Conservation (phyloP, 1,139 yeast genomes). For the Arxiozyma slooffiae region DNA sequence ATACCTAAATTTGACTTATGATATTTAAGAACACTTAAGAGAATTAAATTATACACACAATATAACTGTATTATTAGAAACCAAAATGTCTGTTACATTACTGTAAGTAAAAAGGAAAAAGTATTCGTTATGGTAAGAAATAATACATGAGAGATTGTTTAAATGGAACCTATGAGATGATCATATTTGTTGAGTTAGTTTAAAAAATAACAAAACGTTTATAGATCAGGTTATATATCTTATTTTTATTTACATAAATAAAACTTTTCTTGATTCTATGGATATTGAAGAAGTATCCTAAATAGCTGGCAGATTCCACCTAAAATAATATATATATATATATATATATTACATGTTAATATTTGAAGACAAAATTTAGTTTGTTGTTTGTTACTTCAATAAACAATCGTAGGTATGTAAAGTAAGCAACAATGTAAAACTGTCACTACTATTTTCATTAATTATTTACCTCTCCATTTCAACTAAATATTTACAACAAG, state of each 20-base stretch:
- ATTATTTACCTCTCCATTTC: neutral
- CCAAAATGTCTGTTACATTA: constrained; percentile 14
- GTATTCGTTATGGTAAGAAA: constrained; percentile 19
- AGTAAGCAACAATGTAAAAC: too few species aligned
- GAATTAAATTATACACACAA: constrained; percentile 8
- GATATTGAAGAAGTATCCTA: too few species aligned
- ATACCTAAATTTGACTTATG: neutral
- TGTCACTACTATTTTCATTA: too few species aligned
- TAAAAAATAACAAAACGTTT: neutral
- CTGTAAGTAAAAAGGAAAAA: constrained; percentile 15
- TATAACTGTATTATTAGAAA: constrained; percentile 15
- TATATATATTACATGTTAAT: too few species aligned
- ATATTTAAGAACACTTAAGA: neutral
- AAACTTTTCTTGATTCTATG: too few species aligned
- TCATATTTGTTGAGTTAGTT: neutral
- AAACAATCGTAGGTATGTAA: neutral
- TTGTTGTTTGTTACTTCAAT: neutral
- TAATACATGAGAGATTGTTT: constrained; percentile 5
- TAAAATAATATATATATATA: too few species aligned
- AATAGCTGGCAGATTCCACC: neutral
- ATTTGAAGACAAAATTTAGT: too few species aligned
- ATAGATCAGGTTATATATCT: too few species aligned
- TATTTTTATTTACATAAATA: too few species aligned
- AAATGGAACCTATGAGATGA: neutral
- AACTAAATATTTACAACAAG: too few species aligned